Percentiles rank a stretch among this genome's conserved stretches.
These are phyloP conservation scores for Termitomyces sp. DNA, from an alignment of 768 basidiomycete genomes.

Conservation along the genomic window DNA sequence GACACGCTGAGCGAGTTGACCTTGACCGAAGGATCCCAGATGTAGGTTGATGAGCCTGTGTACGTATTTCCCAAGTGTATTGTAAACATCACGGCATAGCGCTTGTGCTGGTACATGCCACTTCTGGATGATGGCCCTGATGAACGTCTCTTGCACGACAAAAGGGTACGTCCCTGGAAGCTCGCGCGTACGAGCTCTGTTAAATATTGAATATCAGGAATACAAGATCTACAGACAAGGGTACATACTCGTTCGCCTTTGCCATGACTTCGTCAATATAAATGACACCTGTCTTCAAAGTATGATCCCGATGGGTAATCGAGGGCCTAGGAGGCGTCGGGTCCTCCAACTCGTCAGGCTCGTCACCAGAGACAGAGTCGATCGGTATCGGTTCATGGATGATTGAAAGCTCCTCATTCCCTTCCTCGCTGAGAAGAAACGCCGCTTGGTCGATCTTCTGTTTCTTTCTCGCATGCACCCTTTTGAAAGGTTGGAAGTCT, in stretches of 20 bases:
- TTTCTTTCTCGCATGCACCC: constrained; percentile 6
- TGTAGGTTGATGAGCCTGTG: constrained; percentile 38
- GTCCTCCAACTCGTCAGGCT: background rate
- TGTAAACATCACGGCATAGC: constrained; percentile 38
- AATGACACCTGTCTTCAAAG: constrained; percentile 20
- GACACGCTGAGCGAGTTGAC: constrained; percentile 45
- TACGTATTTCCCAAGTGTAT: constrained; percentile 33
- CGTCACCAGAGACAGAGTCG: constrained; percentile 1
- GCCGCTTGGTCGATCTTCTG: constrained; percentile 8
- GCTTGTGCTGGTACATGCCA: constrained; percentile 45
- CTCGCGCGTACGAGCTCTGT: constrained; percentile 66
- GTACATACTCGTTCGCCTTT: constrained; percentile 40
- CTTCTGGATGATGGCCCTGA: constrained; percentile 34
- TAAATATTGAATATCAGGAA: background rate
- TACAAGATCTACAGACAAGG: background rate
- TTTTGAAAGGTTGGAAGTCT: constrained; percentile 47
- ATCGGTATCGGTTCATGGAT: background rate
- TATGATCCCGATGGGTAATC: background rate
- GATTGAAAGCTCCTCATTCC: constrained; percentile 3
- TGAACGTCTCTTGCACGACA: constrained; percentile 48
- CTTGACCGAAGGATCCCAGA: constrained; percentile 50
- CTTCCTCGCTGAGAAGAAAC: constrained; percentile 40
- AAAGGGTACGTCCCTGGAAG: constrained; percentile 66
- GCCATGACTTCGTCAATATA: constrained; percentile 50
- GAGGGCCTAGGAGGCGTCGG: background rate